Base-by-base conservation (phyloP, 2,329 filamentous ascomycete species). In the Diaporthe vexans region DNA sequence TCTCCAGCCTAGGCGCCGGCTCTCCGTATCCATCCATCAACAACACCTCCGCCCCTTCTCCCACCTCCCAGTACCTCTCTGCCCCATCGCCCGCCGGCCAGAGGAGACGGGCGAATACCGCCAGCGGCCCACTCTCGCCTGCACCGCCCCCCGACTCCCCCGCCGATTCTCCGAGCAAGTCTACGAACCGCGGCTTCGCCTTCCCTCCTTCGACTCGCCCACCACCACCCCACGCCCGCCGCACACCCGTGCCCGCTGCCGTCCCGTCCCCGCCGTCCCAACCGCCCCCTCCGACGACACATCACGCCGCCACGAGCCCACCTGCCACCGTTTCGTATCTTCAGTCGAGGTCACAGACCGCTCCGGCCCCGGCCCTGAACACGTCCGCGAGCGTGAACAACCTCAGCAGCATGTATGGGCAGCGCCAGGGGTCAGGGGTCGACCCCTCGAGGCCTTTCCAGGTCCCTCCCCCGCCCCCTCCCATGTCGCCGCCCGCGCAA, bases 391-490 rank as follows among this genome's bases (percentile, higher is more conserved):
- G 69, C 43, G 74, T 80, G 80, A 82, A 76, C 57, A 52, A 67
- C 46, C 35, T 52, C 33, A 24, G 46, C 63, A 52, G 29, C 82
- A 91, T 91, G 89, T 91, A 90, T 77, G 83, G 85, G 63, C 88
- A 89, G 81, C 84, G 88, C 81, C 85, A 86, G 83, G 83, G 82
- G 77, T 83, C 84, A 80, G 82, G 81, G 80, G 81, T 80, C 76
- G 88, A 91, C 79, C 84, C 85, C 75, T 83, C 86, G 76, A 86
- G 89, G 81, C 81, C 87, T 61, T 91, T 87, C 79, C 87, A 87
- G 78, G 84, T 91, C 76, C 89, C 88, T 74, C 88, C 88, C 19
- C 69, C 68, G 61, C 89, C 89, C 72, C 89, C 88, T 77, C 88
- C 89, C 72, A 87, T 90, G 83, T 87, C 88, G 35, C 85, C 86